Evolutionary conservation across 805 yeast species (phyloP).

Genomic region (Candida germanica): DNA sequence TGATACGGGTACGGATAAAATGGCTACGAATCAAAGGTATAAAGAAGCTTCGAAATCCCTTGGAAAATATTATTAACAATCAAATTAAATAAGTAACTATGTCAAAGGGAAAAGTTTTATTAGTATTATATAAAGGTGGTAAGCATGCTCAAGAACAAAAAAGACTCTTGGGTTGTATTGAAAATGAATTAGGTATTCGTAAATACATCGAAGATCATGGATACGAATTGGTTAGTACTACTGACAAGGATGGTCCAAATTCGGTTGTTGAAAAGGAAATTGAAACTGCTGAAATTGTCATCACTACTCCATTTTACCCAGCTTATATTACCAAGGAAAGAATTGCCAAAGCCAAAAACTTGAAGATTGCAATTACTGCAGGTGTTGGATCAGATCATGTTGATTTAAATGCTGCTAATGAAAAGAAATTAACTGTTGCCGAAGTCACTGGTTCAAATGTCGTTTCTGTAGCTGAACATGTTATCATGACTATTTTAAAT

Average conservation of each 20-base stretch:
- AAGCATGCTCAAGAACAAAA: constrained; percentile 58
- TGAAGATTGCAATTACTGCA: constrained; percentile 70
- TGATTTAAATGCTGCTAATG: constrained; percentile 67
- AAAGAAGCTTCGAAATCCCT: too few species aligned
- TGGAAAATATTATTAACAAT: too few species aligned
- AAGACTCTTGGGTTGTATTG: constrained; percentile 64
- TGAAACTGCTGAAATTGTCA: constrained; percentile 70
- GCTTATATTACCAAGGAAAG: constrained; percentile 69
- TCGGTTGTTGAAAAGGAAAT: constrained; percentile 62
- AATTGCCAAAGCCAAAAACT: constrained; percentile 64
- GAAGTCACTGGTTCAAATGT: constrained; percentile 86
- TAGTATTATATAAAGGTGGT: constrained; percentile 59
- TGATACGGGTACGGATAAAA: too few species aligned
- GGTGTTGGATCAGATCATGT: constrained; percentile 85
- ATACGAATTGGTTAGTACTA: constrained; percentile 62
- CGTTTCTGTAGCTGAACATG: constrained; percentile 79
- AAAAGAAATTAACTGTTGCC: constrained; percentile 59
- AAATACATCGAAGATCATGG: constrained; percentile 64
- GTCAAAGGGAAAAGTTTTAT: constrained; percentile 43
- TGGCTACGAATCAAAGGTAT: too few species aligned
- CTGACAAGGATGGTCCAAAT: constrained; percentile 62
- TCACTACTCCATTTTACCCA: constrained; percentile 83
- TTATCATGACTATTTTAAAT: constrained; percentile 65
- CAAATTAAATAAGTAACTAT: too few species aligned
- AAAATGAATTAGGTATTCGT: constrained; percentile 72